Evolutionary conservation across 73 alveolate genomes (phyloP), one percentile per base, ranked within the genome.

Genomic region (Uronychia setigera): DNA sequence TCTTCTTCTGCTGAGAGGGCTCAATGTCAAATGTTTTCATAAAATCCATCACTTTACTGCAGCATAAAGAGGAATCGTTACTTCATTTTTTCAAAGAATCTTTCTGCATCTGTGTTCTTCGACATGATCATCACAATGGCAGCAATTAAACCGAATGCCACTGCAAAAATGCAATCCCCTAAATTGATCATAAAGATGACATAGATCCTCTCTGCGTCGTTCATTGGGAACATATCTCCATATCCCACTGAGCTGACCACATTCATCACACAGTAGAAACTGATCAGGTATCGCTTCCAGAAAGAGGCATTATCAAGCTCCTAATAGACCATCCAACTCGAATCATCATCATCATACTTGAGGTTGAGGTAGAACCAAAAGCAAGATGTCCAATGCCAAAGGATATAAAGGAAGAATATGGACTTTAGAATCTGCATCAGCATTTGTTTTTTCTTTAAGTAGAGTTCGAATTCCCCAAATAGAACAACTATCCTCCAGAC

Each of bases 81-180:
- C 67, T 85, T 46, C 95, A 90, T 85, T 58, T 85, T 90, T 19
- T 85, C 58, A 33, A 74, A 75, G 75, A 85, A 85, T 25, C 60
- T 74, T 57, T 89, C 78, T 60, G 78, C 33, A 31, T 85, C 90
- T 1, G 58, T 35, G 33, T 82, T 82, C 57, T 76, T 28, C 5
- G 88, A 76, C 26, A 84, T 60, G 26, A 79, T 88, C 83, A 80
- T 85, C 26, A 46, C 30, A 33, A 92, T 84, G 26, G 87, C 85
- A 0, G 97, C 95, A n/a, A 92, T 84, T 35, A 88, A 33, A 26
- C 97, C 95, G 74, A 92, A 92, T 27, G 93, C 92, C 11, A 87
- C 84, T n/a, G 97, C 94, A 58, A 92, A 88, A 60, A 92, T 58
- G 0, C 84, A 77, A 59, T 82, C 91, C n/a, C 97, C 97, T 0